These are phyloP conservation scores for Colletotrichum sp. DNA, from an alignment of 2,329 filamentous ascomycete species.

Conservation along the genomic window DNA sequence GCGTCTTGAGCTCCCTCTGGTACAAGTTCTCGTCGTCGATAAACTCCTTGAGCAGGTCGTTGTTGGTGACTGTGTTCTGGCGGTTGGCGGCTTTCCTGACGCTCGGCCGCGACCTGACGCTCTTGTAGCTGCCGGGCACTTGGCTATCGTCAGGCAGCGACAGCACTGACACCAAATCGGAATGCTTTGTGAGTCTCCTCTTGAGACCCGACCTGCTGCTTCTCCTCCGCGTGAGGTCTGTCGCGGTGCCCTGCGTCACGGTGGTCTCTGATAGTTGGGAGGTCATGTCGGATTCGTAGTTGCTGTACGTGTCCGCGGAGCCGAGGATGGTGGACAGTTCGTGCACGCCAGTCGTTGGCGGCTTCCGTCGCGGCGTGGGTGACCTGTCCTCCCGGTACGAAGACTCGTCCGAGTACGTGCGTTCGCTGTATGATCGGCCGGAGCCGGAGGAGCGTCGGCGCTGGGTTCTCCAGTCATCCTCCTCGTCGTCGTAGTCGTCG, in stretches of 20 bases:
- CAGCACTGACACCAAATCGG: conserved; percentile 91
- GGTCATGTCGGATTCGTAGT: conserved; percentile 52
- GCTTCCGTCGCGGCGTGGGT: conserved; percentile 38
- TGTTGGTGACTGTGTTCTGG: conserved; percentile 70
- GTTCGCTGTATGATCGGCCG: conserved; percentile 29
- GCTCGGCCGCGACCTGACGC: conserved; percentile 78
- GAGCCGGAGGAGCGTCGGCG: conserved; percentile 37
- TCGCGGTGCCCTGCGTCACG: conserved; percentile 56
- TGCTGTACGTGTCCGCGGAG: conserved; percentile 55
- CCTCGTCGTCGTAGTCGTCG: conserved; percentile 27
- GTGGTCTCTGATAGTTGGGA: conserved; percentile 57
- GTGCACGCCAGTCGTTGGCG: conserved; percentile 60
- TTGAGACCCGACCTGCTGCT: conserved; percentile 64
- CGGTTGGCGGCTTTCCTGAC: conserved; percentile 75
- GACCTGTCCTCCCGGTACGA: conserved; percentile 26
- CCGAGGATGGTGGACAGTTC: conserved; percentile 61
- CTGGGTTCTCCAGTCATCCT: conserved; percentile 6
- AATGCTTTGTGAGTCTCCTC: conserved; percentile 85
- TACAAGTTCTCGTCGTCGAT: conserved; percentile 86
- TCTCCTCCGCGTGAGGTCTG: conserved; percentile 48
- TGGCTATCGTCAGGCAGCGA: conserved; percentile 69
- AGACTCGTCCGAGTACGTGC: conserved; percentile 25
- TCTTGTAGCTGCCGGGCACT: conserved; percentile 66
- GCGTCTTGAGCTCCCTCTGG: conserved; percentile 85
- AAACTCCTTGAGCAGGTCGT: conserved; percentile 81